Base-by-base conservation (phyloP, 169 alveolate species). In the Eimeria acervulina region DNA sequence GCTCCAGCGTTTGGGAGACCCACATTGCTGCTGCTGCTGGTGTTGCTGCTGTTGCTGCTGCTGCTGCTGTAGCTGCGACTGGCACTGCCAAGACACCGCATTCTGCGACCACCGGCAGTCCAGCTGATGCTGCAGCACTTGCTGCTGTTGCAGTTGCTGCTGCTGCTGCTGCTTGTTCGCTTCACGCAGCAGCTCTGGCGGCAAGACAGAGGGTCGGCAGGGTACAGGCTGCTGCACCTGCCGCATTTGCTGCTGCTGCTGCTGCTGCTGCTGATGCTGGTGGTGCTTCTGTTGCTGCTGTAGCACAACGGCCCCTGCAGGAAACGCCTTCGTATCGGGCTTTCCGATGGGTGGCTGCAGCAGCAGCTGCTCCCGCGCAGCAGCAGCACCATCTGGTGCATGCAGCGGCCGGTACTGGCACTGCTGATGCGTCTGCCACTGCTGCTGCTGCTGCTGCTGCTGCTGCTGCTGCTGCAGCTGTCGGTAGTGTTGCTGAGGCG, bases 381-480 rank as follows among this genome's bases (percentile, higher is more conserved):
- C 59, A 1, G 7, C 51, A 12, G 42, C 84, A 10, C n/a, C 52
- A 3, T 10, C 52, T 72, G 84, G 21, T 33, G 52, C 84, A 1
- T 72, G 84, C 84, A 28, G 84, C 21, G 51, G 42, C 84, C 28
- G 42, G 28, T 23, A 40, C 84, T 72, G 51, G n/a, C 28, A 40
- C 21, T 72, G 84, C 84, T n/a, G 84, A 42, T 72, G 84, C n/a
- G 31, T 23, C 84, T 26, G 84, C n/a, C 28, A 21, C 42, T 19
- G 28, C n/a, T 72, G 51, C 0, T 26, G 84, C 84, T 72, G 84
- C 42, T 72, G 84, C 84, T 72, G 84, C 84, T 13, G 21, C 31
- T 15, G 47, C 31, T 19, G 47, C 52, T 72, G 28, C 51, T n/a
- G 84, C 84, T 72, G 84, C 42, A 28, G 84, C 84, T 72, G 84